Conservation (phyloP, 2,329 filamentous ascomycete genomes). For the Xylariaceae sp. region DNA sequence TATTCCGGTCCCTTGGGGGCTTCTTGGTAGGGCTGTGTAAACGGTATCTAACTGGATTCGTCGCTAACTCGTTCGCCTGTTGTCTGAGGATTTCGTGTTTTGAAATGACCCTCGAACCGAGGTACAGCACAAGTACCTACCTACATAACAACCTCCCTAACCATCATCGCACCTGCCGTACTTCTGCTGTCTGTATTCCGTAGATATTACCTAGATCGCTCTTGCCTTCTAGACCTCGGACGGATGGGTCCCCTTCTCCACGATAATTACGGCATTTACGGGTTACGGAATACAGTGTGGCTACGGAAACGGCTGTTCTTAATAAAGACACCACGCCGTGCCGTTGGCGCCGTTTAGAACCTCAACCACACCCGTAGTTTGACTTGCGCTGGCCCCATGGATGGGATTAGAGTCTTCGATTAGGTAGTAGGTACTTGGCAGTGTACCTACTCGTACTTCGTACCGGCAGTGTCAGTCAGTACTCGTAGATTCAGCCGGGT, state of each 20-base stretch:
- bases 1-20: neutral
- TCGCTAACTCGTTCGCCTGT: neutral
- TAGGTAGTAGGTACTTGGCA: too few relatives aligned
- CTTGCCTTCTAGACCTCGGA: neutral
- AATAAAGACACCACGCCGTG: neutral
- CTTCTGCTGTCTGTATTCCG: too few relatives aligned
- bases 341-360: constrained; percentile 5
- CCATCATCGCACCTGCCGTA: too few relatives aligned
- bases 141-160: too few relatives aligned
- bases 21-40: neutral
- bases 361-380: constrained; percentile 4
- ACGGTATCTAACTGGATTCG: neutral
- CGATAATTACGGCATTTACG: too few relatives aligned
- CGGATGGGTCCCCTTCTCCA: neutral
- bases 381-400: neutral
- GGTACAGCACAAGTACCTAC: neutral
- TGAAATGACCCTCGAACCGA: neutral
- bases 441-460: too few relatives aligned
- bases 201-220: neutral
- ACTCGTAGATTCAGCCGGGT: too few relatives aligned
- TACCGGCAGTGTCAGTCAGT: too few relatives aligned
- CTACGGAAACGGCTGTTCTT: too few relatives aligned
- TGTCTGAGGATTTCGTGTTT: constrained; percentile 5
- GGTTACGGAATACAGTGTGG: too few relatives aligned
- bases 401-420: neutral